Percentiles rank a stretch among this genome's conserved stretches.
Evolutionary conservation across 2,329 filamentous ascomycete genomes (phyloP).

Genomic region (Coniosporium tulheliwenetii): DNA sequence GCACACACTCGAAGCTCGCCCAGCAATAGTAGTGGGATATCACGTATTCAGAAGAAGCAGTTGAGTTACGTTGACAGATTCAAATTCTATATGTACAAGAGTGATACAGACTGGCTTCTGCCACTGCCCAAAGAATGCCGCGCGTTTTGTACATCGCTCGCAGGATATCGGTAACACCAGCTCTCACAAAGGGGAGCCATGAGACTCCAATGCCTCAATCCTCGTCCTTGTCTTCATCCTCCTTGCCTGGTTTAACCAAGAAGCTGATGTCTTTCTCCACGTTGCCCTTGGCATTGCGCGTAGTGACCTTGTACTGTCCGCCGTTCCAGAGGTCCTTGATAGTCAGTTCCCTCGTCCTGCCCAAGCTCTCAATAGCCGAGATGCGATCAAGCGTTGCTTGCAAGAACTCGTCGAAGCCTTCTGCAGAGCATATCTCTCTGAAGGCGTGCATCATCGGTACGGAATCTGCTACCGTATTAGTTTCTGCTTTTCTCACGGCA

Average conservation of each 20-base stretch:
- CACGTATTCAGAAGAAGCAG: no score
- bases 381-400: slow-evolving; percentile 76
- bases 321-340: slow-evolving; percentile 85
- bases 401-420: slow-evolving; percentile 69
- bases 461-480: slow-evolving; percentile 37
- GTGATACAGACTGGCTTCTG: no score
- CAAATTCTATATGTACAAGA: no score
- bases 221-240: slow-evolving; percentile 11
- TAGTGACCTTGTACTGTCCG: slow-evolving; percentile 58
- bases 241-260: slow-evolving; percentile 22
- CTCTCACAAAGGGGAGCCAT: no score
- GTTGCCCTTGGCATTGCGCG: slow-evolving; percentile 29
- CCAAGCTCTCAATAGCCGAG: slow-evolving; percentile 80
- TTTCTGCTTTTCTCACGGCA: background rate
- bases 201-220: background rate
- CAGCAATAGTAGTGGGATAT: no score
- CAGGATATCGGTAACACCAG: no score
- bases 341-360: slow-evolving; percentile 84
- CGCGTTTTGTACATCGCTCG: no score
- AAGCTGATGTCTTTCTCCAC: slow-evolving; percentile 32
- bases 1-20: no score
- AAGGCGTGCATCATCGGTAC: slow-evolving; percentile 96
- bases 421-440: slow-evolving; percentile 59
- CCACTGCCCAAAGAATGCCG: no score
- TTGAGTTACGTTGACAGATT: no score